Evolutionary conservation across 306 rosid species (phyloP).

Genomic region (Quercus rubra): DNA sequence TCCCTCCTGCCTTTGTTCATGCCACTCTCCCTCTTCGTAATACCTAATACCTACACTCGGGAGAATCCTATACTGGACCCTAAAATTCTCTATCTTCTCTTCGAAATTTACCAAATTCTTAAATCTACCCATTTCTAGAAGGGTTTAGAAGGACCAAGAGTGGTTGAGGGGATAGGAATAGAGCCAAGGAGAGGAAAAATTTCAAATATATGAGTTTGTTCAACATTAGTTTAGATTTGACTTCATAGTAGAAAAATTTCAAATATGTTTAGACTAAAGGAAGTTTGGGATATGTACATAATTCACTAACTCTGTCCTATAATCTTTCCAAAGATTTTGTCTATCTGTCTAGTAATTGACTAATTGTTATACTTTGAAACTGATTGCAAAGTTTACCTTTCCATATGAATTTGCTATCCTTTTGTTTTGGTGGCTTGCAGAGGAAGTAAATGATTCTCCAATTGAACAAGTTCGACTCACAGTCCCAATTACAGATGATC

Average conservation of each 20-base stretch:
- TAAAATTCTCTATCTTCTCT: too few species aligned
- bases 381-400: neutral
- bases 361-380: neutral
- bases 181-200: too few species aligned
- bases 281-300: neutral
- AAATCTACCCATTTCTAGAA: too few species aligned
- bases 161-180: too few species aligned
- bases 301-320: neutral
- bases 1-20: too few species aligned
- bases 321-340: neutral
- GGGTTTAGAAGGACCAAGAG: too few species aligned
- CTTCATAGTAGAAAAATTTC: neutral
- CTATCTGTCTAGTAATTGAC: neutral
- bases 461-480: conserved; percentile 82
- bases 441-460: conserved; percentile 54
- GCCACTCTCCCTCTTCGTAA: too few species aligned
- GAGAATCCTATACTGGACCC: too few species aligned
- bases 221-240: too few species aligned
- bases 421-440: neutral
- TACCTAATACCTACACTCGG: too few species aligned
- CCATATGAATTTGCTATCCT: neutral
- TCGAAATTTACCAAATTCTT: too few species aligned
- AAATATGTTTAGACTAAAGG: neutral
- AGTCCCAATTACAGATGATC: conserved; percentile 64
- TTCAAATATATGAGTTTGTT: too few species aligned